Conservation (phyloP, 805 yeast genomes). For the Peterozyma toletana region DNA sequence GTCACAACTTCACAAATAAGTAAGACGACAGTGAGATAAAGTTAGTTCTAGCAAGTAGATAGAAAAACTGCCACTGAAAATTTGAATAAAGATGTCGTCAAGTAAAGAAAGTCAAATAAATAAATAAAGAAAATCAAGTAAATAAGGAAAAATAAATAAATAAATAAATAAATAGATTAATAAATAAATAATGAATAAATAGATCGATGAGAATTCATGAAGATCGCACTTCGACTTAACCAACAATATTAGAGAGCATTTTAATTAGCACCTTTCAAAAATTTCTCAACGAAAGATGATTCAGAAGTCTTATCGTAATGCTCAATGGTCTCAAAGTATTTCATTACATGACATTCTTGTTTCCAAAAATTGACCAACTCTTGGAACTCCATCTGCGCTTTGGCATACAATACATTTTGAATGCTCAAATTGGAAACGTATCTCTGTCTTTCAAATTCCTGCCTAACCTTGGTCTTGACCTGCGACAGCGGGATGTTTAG, state of each 20-base stretch:
- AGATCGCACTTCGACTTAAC: not conserved
- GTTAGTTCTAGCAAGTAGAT: too few relatives aligned
- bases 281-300: slow-evolving; percentile 63
- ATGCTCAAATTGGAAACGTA: slow-evolving; percentile 61
- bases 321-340: slow-evolving; percentile 67
- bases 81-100: not conserved
- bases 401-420: slow-evolving; percentile 62
- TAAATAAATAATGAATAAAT: not conserved
- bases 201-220: not conserved
- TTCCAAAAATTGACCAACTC: slow-evolving; percentile 87
- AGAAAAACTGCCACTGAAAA: too few relatives aligned
- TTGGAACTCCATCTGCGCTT: slow-evolving; percentile 89
- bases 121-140: not conserved
- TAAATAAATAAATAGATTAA: not conserved
- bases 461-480: slow-evolving; percentile 78
- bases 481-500: slow-evolving; percentile 72
- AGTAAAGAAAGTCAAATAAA: not conserved
- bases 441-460: slow-evolving; percentile 81
- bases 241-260: slow-evolving; percentile 1
- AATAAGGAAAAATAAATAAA: too few relatives aligned
- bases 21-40: too few relatives aligned
- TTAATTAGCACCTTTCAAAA: slow-evolving; percentile 51
- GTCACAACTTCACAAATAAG: too few relatives aligned
- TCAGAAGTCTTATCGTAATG: slow-evolving; percentile 46
- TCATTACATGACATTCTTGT: slow-evolving; percentile 78